A percentile compares a stretch with the other conserved stretches of the same genome.
phyloP scores from a whole-genome alignment of 208 protist genomes.

The Porcisia deanei region DNA sequence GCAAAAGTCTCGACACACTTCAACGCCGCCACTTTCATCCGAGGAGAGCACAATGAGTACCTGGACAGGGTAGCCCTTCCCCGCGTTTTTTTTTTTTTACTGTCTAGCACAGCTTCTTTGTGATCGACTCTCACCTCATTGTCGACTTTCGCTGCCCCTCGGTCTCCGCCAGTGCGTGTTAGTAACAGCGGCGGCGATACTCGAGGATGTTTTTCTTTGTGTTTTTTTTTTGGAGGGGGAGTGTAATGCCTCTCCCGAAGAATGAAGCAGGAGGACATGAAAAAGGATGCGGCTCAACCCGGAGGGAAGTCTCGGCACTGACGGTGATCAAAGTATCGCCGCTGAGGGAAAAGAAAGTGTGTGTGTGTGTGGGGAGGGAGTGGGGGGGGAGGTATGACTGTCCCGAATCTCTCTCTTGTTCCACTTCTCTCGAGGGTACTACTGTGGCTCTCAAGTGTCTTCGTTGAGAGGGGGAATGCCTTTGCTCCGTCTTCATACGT shows the following conservation, averaged over 20 bases:
- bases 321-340: too few species aligned
- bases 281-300: neutral
- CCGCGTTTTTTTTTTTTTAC: neutral
- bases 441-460: too few species aligned
- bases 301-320: neutral
- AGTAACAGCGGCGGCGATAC: too few species aligned
- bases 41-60: neutral
- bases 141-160: neutral
- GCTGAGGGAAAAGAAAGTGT: neutral
- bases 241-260: neutral
- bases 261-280: neutral
- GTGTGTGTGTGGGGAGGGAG: neutral
- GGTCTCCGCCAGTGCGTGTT: too few species aligned
- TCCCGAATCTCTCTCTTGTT: too few species aligned
- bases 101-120: neutral
- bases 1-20: neutral
- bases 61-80: too few species aligned
- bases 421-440: too few species aligned
- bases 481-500: too few species aligned
- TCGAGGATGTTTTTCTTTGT: too few species aligned
- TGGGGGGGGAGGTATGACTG: too few species aligned
- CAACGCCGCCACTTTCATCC: neutral
- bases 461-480: too few species aligned
- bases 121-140: neutral
- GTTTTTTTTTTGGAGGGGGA: too few species aligned